phyloP scores from a whole-genome alignment of 2,329 filamentous ascomycete species.

The Neofusicoccum ribis region DNA sequence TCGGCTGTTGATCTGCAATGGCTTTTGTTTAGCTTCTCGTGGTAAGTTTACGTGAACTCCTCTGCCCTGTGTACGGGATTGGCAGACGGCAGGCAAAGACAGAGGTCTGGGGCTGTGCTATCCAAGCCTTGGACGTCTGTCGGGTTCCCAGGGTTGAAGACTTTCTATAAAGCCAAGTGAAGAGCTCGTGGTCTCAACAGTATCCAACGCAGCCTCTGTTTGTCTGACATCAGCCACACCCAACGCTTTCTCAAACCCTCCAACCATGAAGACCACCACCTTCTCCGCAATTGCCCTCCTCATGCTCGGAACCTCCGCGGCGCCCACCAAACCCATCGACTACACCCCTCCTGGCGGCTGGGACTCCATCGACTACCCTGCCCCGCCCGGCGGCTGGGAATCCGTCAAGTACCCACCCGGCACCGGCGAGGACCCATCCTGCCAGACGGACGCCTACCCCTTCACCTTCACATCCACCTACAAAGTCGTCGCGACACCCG shows the following conservation, averaged over 20 bases:
- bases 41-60: background rate
- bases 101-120: background rate
- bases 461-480: conserved; percentile 53
- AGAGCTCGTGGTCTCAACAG: background rate
- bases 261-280: background rate
- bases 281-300: background rate
- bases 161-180: background rate
- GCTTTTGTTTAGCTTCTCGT: too few species aligned
- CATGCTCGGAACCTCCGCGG: background rate
- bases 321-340: background rate
- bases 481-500: conserved; percentile 49
- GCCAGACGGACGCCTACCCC: conserved; percentile 29
- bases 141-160: background rate
- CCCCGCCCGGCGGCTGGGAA: background rate
- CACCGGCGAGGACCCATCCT: background rate
- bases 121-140: background rate
- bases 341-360: background rate
- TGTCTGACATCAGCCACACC: background rate
- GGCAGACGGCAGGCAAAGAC: background rate
- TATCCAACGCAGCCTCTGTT: background rate
- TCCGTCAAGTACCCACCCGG: background rate
- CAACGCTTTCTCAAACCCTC: too few species aligned
- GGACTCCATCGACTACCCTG: background rate
- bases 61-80: background rate
- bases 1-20: background rate